Conservation (phyloP, 1,284 basidiomycete species). For the Hymenochaete sp. region DNA sequence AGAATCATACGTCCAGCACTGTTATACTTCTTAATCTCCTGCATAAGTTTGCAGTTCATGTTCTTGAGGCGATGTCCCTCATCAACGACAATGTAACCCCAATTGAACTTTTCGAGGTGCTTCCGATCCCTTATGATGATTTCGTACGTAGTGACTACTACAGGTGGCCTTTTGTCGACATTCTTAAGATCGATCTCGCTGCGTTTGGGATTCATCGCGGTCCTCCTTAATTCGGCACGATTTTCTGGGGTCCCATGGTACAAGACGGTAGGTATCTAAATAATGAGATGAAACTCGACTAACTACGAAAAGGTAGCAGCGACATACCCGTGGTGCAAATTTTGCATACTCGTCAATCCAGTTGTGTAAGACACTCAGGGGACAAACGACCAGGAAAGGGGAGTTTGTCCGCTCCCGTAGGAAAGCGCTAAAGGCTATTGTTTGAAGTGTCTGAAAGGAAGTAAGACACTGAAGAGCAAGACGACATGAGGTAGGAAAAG, state of each 20-base stretch:
- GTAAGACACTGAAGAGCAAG: slow-evolving; percentile 1
- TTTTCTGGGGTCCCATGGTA: slow-evolving; percentile 83
- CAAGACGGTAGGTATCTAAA: slow-evolving; percentile 75
- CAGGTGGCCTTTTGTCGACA: slow-evolving; percentile 46
- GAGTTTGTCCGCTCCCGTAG: slow-evolving; percentile 69
- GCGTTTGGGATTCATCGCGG: slow-evolving; percentile 10
- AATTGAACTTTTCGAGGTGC: slow-evolving; percentile 60
- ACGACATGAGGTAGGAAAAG: not conserved
- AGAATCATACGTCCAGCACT: slow-evolving; percentile 86
- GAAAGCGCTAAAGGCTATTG: slow-evolving; percentile 87
- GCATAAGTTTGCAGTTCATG: slow-evolving; percentile 81
- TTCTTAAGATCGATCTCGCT: not conserved
- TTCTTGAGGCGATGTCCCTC: slow-evolving; percentile 95
- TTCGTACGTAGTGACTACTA: slow-evolving; percentile 89
- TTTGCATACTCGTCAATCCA: slow-evolving; percentile 85
- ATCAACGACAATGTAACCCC: slow-evolving; percentile 94
- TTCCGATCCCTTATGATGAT: slow-evolving; percentile 81
- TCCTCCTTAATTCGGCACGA: slow-evolving; percentile 50
- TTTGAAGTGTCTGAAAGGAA: slow-evolving; percentile 72
- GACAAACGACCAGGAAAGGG: slow-evolving; percentile 87
- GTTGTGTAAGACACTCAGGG: slow-evolving; percentile 86
- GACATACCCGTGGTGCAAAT: slow-evolving; percentile 66
- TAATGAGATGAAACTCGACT: not conserved
- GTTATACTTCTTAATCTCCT: slow-evolving; percentile 83
- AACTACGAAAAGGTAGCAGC: slow-evolving; percentile 2